phyloP scores from a whole-genome alignment of 2,329 filamentous ascomycete species.

The Aspergillus brasiliensis region DNA sequence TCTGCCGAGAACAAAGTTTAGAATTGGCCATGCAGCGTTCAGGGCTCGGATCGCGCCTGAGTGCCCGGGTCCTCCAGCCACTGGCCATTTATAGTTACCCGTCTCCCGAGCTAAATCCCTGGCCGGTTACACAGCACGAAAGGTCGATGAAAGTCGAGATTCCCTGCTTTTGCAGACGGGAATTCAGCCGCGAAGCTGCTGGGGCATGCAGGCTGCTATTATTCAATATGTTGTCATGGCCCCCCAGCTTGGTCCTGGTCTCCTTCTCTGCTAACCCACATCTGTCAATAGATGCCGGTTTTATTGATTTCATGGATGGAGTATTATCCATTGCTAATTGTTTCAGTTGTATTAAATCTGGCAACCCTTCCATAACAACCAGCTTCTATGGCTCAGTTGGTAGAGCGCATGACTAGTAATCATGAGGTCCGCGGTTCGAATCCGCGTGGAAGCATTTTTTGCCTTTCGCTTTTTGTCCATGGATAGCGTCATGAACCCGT shows the following conservation, averaged over 20 bases:
- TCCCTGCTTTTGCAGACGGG: not conserved
- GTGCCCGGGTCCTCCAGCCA: not conserved
- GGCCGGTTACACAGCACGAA: slow-evolving; percentile 1
- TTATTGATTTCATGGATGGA: no score
- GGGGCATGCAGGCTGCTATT: not conserved
- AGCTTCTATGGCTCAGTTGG: not conserved
- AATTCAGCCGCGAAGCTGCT: not conserved
- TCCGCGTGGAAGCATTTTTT: not conserved
- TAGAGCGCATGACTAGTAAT: not conserved
- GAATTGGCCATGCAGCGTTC: not conserved
- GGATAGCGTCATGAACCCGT: not conserved
- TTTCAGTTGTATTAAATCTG: no score
- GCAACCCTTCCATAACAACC: not conserved
- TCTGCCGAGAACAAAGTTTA: not conserved
- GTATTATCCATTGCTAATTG: no score
- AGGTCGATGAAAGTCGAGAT: slow-evolving; percentile 6
- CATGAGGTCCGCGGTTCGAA: not conserved
- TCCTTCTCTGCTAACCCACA: no score
- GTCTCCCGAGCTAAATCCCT: not conserved
- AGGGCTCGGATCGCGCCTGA: not conserved
- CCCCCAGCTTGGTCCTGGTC: no score
- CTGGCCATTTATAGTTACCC: not conserved
- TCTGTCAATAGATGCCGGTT: no score
- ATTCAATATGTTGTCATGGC: not conserved
- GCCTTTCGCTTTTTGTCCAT: not conserved